phyloP scores from a whole-genome alignment of 169 alveolate species.

The Plasmodium gonderi region DNA sequence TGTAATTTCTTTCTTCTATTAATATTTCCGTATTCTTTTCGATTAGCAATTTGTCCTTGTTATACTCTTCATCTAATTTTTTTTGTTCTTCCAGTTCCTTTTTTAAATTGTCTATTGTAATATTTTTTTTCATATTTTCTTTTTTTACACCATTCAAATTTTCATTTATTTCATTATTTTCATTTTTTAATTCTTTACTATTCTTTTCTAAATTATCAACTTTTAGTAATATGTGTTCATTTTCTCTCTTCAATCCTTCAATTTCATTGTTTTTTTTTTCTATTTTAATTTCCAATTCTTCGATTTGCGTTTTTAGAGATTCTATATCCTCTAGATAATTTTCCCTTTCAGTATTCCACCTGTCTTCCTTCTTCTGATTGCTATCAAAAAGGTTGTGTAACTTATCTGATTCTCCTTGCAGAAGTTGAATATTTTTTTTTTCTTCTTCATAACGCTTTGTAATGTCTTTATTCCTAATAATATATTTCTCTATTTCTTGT shows the following conservation, averaged over 20 bases:
- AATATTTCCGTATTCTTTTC: conserved; percentile 59
- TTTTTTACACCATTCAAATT: conserved; percentile 25
- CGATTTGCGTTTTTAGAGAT: conserved; percentile 19
- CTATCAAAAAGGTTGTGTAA: conserved; percentile 42
- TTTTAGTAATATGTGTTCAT: conserved; percentile 61
- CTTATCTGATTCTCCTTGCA: conserved; percentile 39
- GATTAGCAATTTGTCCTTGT: conserved; percentile 53
- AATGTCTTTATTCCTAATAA: conserved; percentile 2
- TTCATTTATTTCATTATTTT: conserved; percentile 43
- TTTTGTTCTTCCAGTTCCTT: conserved; percentile 49
- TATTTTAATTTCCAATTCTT: conserved; percentile 45
- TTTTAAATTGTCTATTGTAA: conserved; percentile 40
- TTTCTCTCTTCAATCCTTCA: conserved; percentile 58
- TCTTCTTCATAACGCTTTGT: conserved; percentile 46
- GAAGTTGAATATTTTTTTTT: conserved; percentile 12
- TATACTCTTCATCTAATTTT: conserved; percentile 43
- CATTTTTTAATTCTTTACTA: conserved; percentile 65
- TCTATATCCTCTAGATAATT: conserved; percentile 55
- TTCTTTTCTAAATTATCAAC: conserved; percentile 63
- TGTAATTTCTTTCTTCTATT: conserved; percentile 53
- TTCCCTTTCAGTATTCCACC: conserved; percentile 49
- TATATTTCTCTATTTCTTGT: conserved; percentile 20
- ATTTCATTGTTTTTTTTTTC: conserved; percentile 69
- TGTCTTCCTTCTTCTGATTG: conserved; percentile 64
- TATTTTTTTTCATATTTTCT: conserved; percentile 57